These are phyloP conservation scores for Ceratocystis eucalypticola DNA, from an alignment of 2,329 filamentous ascomycete species.

Conservation along the genomic window DNA sequence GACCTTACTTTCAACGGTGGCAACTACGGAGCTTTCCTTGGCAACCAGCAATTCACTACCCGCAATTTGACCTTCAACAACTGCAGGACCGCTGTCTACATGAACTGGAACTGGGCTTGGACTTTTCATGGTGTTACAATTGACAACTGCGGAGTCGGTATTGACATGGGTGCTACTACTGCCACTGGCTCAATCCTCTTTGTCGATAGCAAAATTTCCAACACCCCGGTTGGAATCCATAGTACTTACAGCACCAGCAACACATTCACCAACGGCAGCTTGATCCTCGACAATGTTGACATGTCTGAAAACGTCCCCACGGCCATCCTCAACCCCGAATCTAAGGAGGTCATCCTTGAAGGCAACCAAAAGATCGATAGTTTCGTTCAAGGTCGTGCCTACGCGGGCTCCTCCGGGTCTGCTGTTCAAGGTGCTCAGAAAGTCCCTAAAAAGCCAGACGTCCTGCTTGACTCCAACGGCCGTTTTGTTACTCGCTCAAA, in stretches of 20 bases:
- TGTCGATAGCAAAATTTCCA: constrained; percentile 64
- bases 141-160: constrained; percentile 58
- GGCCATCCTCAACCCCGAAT: constrained; percentile 49
- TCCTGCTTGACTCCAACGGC: constrained; percentile 49
- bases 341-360: constrained; percentile 46
- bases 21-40: constrained; percentile 62
- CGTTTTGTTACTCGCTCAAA: constrained; percentile 72
- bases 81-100: constrained; percentile 70
- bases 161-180: constrained; percentile 61
- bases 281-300: constrained; percentile 83
- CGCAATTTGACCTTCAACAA: constrained; percentile 71
- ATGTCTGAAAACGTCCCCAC: constrained; percentile 52
- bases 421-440: constrained; percentile 46
- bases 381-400: constrained; percentile 70
- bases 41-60: constrained; percentile 77
- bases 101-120: constrained; percentile 91
- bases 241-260: constrained; percentile 55
- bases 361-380: constrained; percentile 56
- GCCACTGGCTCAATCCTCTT: constrained; percentile 76
- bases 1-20: constrained; percentile 77
- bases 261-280: constrained; percentile 59
- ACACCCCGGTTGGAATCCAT: constrained; percentile 62
- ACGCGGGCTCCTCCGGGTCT: constrained; percentile 36
- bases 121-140: constrained; percentile 63
- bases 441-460: constrained; percentile 46